These are phyloP conservation scores for Malus sieversii DNA, from an alignment of 306 rosid species.

Conservation along the genomic window DNA sequence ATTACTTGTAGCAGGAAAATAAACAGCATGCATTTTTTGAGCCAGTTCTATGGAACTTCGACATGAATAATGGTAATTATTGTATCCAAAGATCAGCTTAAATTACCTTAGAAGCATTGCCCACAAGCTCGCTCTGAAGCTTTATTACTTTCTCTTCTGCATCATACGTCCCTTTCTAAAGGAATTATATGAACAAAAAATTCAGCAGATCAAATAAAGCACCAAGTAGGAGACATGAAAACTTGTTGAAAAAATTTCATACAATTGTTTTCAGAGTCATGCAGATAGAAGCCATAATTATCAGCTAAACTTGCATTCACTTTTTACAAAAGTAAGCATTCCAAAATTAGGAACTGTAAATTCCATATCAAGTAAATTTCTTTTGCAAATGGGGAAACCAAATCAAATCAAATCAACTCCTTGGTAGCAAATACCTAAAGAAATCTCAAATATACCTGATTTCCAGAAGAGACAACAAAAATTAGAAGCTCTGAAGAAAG, in stretches of 20 bases:
- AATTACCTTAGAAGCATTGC: slow-evolving; percentile 84
- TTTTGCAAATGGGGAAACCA: background rate
- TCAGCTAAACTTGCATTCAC: background rate
- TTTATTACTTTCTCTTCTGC: slow-evolving; percentile 56
- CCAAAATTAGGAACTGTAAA: background rate
- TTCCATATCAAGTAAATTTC: background rate
- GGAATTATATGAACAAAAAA: background rate
- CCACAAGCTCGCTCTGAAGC: slow-evolving; percentile 68
- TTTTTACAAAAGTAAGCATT: background rate
- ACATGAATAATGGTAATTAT: background rate
- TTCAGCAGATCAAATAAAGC: slow-evolving; percentile 2
- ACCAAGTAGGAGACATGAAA: background rate
- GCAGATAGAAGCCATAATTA: background rate
- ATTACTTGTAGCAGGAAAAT: background rate
- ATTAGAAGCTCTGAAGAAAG: too few relatives aligned
- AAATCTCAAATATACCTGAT: background rate
- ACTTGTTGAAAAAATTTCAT: background rate
- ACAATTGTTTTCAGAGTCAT: background rate
- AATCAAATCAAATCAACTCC: background rate
- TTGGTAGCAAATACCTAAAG: background rate
- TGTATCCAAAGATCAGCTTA: background rate
- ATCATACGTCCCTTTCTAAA: slow-evolving; percentile 66
- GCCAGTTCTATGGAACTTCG: background rate
- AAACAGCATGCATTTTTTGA: background rate
- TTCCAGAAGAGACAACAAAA: background rate